Evolutionary conservation across 2,329 filamentous ascomycete genomes (phyloP), one percentile per base, ranked within the genome.

Genomic region (Colletotrichum tamarilloi): DNA sequence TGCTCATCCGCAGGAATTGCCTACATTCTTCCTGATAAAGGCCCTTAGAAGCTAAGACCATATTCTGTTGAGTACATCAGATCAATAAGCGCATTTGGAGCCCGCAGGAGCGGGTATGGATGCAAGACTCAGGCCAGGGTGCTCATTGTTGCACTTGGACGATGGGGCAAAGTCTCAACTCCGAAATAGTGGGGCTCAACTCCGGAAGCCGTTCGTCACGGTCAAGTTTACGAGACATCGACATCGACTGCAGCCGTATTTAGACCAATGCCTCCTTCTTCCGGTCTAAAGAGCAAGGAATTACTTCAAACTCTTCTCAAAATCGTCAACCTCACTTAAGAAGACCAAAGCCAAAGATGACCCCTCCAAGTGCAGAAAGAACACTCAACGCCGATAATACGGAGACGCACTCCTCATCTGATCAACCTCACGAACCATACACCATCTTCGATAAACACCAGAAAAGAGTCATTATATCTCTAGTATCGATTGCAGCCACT

Each of bases 391-490:
- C 2, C 12, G 32, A 38, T 5, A 1, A 30, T 26, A 5, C 26
- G 5, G 7, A n/a, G 14, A 2, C 5, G 6, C 3, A 30, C 16
- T 26, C 9, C 3, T 49, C 67, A 7, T 57, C 59, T 4, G 8
- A 24, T 22, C 32, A 60, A 8, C 58, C 72, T 1, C 73, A 75
- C 55, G 78, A 80, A 55, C 86, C 85, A 0, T 86, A 85, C 75
- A 89, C 82, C 75, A 87, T 89, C 28, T 89, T 89, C 30, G 86
- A 88, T 75, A 82, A 79, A 42, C 78, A 82, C 5, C 87, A 89
- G 76, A 87, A 86, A 72, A 80, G 81, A 3, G 24, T 89, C 0
- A 86, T 89, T 30, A 80, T 89, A 0, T 70, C 82, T 3, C 78
- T 88, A 7, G 84, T 86, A 7, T 87, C 87, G 0, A 83, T 83